Base-by-base conservation (phyloP, 2,329 filamentous ascomycete species). In the Pseudogymnoascus sp. region DNA sequence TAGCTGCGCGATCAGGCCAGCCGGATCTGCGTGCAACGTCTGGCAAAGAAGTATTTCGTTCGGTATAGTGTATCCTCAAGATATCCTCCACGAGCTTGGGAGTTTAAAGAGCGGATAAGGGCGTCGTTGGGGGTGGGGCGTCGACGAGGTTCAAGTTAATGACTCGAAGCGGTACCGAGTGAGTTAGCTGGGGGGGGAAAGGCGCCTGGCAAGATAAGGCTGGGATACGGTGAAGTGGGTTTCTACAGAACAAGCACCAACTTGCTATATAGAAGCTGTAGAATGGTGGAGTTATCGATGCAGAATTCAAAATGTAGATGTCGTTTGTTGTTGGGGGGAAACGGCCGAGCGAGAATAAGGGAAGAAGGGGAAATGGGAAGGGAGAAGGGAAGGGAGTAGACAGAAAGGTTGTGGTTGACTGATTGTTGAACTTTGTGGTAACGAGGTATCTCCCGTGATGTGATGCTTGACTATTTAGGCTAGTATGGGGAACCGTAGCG, bases 71-170 rank as follows among this genome's bases (percentile, higher is more conserved):
- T 55, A 35, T 55, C 49, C 49, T 55, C 49, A 16, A 55, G 49
- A 33, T 55, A 33, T 35, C 25, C 28, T 33, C 28, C 25, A 21
- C 28, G 11, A 11, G 14, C 28, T 33, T 33, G 28, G 16, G 28
- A 55, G 49, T 35, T 55, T 55, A 55, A 55, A 55, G 49, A 35
- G 49, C 16, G 49, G 49, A 55, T 55, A 55, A 18, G 28, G 25
- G 49, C 12, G 49, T 55, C 28, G 49, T 55, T 23, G 41, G 28
- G n/a, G 28, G 16, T 33, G 28, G 49, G 11, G 49, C 28, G 49
- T 55, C 49, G 49, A 55, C 49, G 49, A 55, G 28, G 49, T 55
- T 55, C 49, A 55, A 55, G 49, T 55, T 55, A 55, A 55, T 55
- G 49, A 55, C 49, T 55, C 49, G 49, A 55, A 55, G 49, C 49